phyloP scores from a whole-genome alignment of 2,329 filamentous ascomycete genomes.

The Arthrobotrys entomopaga region DNA sequence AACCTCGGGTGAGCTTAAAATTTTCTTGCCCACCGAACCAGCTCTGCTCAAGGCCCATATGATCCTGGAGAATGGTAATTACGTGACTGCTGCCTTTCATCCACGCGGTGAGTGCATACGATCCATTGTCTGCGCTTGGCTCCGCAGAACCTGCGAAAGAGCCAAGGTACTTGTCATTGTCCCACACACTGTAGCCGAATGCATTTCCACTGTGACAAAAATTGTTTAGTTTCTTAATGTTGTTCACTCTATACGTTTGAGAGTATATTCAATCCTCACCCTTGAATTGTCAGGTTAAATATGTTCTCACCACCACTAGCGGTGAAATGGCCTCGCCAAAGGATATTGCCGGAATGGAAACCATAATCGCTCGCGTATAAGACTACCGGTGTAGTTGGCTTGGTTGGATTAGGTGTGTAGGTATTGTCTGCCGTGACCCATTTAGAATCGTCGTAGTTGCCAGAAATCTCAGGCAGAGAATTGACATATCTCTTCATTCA shows the following conservation, averaged over 20 bases:
- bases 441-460: conserved; percentile 73
- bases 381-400: conserved; percentile 71
- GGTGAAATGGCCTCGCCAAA: conserved; percentile 77
- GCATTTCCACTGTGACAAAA: conserved; percentile 66
- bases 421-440: conserved; percentile 73
- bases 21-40: conserved; percentile 69
- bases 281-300: conserved; percentile 71
- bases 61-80: conserved; percentile 77
- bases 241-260: not conserved
- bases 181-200: conserved; percentile 74
- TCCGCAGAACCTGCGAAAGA: conserved; percentile 71
- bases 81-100: conserved; percentile 68
- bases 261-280: conserved; percentile 59
- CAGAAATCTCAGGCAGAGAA: conserved; percentile 74
- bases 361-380: conserved; percentile 79
- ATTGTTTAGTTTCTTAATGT: not conserved
- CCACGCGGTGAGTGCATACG: conserved; percentile 68
- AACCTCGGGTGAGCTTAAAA: conserved; percentile 69
- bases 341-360: conserved; percentile 74
- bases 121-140: conserved; percentile 67
- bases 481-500: conserved; percentile 70
- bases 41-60: conserved; percentile 77
- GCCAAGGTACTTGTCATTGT: conserved; percentile 72
- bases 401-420: conserved; percentile 71
- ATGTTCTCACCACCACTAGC: conserved; percentile 70